A percentile compares a stretch with the other conserved stretches of the same genome.
Evolutionary conservation across 2,329 filamentous ascomycete genomes (phyloP).

Genomic region (Aureobasidium mangrovei): DNA sequence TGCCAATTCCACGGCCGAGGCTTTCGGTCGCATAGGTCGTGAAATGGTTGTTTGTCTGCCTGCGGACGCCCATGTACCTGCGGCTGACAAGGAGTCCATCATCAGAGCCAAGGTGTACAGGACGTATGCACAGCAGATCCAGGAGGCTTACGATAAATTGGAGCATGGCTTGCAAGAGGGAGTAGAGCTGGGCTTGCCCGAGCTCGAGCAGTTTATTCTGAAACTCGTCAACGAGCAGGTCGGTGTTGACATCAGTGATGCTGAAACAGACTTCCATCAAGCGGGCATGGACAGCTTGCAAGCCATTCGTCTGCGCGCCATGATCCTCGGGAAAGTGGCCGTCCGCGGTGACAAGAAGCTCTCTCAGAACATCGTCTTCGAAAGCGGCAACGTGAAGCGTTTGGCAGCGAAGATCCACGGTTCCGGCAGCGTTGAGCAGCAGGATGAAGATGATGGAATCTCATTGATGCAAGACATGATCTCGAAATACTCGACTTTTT

Average conservation of each 20-base stretch:
- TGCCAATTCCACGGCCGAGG: slow-evolving; percentile 42
- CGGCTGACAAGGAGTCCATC: slow-evolving; percentile 49
- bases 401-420: slow-evolving; percentile 40
- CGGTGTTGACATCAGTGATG: slow-evolving; percentile 17
- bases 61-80: slow-evolving; percentile 37
- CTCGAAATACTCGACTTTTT: slow-evolving; percentile 34
- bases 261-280: slow-evolving; percentile 47
- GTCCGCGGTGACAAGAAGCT: slow-evolving; percentile 36
- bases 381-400: slow-evolving; percentile 42
- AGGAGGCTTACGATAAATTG: slow-evolving; percentile 33
- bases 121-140: slow-evolving; percentile 40
- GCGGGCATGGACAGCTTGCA: slow-evolving; percentile 51
- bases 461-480: slow-evolving; percentile 39
- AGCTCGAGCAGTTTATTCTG: slow-evolving; percentile 27
- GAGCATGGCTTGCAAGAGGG: slow-evolving; percentile 14
- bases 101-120: slow-evolving; percentile 45
- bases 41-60: slow-evolving; percentile 46
- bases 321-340: slow-evolving; percentile 44
- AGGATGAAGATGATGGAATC: slow-evolving; percentile 15
- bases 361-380: slow-evolving; percentile 51
- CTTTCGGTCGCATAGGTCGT: slow-evolving; percentile 45
- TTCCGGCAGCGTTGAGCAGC: slow-evolving; percentile 33
- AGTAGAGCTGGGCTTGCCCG: slow-evolving; percentile 19
- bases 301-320: slow-evolving; percentile 47
- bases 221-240: slow-evolving; percentile 26